A percentile compares a stretch with the other conserved stretches of the same genome.
Evolutionary conservation across 208 protist genomes (phyloP).

Genomic region (Leishmania guyanensis): DNA sequence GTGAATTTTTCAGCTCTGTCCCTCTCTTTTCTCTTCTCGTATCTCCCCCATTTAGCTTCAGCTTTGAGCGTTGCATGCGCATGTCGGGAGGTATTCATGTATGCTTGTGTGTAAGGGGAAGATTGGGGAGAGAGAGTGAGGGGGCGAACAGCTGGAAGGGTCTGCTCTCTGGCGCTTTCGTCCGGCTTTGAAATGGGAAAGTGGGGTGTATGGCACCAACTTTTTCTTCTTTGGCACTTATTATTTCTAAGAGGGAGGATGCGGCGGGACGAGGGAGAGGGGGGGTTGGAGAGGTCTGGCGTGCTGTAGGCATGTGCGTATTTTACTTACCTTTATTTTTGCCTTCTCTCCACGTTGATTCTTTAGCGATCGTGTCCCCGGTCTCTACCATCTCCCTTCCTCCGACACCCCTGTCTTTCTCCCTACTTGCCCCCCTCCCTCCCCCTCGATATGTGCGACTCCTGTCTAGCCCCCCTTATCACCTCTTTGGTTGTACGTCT

Average conservation of each 20-base stretch:
- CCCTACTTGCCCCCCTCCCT: not conserved
- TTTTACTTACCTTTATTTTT: not conserved
- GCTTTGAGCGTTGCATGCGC: not conserved
- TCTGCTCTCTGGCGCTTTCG: not conserved
- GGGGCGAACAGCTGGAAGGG: not conserved
- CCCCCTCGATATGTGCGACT: not conserved
- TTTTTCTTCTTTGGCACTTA: no score
- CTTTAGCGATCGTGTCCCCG: not conserved
- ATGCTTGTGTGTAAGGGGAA: not conserved
- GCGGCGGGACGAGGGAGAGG: not conserved
- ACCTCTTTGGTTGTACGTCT: not conserved
- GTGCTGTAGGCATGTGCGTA: not conserved
- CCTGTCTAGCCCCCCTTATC: not conserved
- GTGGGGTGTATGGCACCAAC: no score
- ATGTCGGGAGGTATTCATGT: not conserved
- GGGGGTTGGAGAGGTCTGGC: not conserved
- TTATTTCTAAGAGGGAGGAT: no score
- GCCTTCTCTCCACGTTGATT: no score
- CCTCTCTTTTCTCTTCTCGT: not conserved
- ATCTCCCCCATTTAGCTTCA: not conserved
- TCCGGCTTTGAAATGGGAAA: not conserved
- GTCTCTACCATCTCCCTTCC: not conserved
- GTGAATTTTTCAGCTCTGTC: not conserved
- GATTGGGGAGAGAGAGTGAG: not conserved
- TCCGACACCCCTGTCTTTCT: not conserved